Evolutionary conservation across 202 grass and related monocot genomes (phyloP), one percentile per base, ranked within the genome.

Genomic region (Zoysia matrella): DNA sequence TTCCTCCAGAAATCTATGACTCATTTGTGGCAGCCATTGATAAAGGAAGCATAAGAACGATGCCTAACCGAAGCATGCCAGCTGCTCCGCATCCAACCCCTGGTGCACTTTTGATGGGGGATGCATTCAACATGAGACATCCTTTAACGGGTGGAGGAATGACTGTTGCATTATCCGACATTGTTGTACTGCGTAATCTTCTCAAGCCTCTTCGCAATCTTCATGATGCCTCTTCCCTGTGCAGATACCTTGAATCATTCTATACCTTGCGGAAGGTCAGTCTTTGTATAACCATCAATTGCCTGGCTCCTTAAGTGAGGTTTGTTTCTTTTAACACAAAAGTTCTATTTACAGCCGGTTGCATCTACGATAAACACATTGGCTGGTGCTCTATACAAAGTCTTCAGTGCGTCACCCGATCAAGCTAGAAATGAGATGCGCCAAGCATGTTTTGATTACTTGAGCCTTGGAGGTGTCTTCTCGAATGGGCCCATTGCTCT

Each of bases 301-400:
- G 15, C 45, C 52, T 54, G 39, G 5, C n/a, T 70, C 74, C 44
- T 45, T 5, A 13, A 39, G n/a, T 56, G 8, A 65, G 48, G 51
- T 75, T 30, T 39, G 54, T 71, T 90, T 64, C 0, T 69, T 71
- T 88, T 22, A 79, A 78, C 57, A 52, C 2, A n/a, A 8, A 40
- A 22, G 11, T 80, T 56, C 0, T 52, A 67, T 73, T 82, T 76
- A 64, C 89, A 98, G 96, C 96, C 96, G 10, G 91, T 98, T 86
- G 96, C 96, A 49, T 98, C 96, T 56, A 98, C 96, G 4, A 98
- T 98, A 93, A 98, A 98, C 80, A 98, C 96, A 5, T 62, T 98
- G 77, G 96, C 22, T 22, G 22, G 22, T 22, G 22, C 22, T 22
- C 22, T 22, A 22, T 22, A 22, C 22, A 22, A 22, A 22, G 22